Evolutionary conservation across 495 filamentous ascomycete species (phyloP).

Genomic region (Parathielavia hyrcaniae): DNA sequence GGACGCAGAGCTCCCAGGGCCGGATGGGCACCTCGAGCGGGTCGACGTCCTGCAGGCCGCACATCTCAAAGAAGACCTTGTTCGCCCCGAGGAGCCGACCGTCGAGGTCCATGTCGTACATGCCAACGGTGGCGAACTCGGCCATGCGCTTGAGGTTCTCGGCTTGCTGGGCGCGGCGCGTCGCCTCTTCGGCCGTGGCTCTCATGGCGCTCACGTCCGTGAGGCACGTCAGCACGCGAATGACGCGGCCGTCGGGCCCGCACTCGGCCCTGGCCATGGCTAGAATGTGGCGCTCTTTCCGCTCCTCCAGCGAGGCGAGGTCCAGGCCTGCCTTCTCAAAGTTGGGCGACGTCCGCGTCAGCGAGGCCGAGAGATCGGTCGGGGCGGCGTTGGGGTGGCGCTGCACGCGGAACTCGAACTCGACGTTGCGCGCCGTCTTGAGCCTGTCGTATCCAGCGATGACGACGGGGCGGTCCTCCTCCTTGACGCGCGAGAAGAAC

Average conservation of each 20-base stretch:
- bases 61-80: slow-evolving; percentile 44
- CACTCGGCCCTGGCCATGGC: slow-evolving; percentile 40
- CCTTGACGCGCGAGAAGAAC: slow-evolving; percentile 37
- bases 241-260: slow-evolving; percentile 32
- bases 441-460: slow-evolving; percentile 34
- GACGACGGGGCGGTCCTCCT: slow-evolving; percentile 36
- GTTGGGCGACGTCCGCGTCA: slow-evolving; percentile 37
- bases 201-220: slow-evolving; percentile 42
- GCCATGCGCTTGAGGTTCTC: slow-evolving; percentile 47
- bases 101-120: slow-evolving; percentile 44
- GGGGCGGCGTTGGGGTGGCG: slow-evolving; percentile 16
- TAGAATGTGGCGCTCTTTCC: slow-evolving; percentile 35
- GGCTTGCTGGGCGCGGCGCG: slow-evolving; percentile 41
- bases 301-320: slow-evolving; percentile 27
- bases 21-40: slow-evolving; percentile 26
- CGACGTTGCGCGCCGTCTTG: slow-evolving; percentile 28
- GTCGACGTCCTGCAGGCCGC: slow-evolving; percentile 34
- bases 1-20: slow-evolving; percentile 37
- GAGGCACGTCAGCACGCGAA: slow-evolving; percentile 41
- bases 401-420: slow-evolving; percentile 41
- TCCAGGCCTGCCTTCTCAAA: slow-evolving; percentile 40
- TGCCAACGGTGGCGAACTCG: slow-evolving; percentile 43
- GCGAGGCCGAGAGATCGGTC: slow-evolving; percentile 21
- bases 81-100: slow-evolving; percentile 40
- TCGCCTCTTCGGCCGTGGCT: slow-evolving; percentile 38